Conservation (phyloP, 305 asterid genomes). For the Rubia balearica region DNA sequence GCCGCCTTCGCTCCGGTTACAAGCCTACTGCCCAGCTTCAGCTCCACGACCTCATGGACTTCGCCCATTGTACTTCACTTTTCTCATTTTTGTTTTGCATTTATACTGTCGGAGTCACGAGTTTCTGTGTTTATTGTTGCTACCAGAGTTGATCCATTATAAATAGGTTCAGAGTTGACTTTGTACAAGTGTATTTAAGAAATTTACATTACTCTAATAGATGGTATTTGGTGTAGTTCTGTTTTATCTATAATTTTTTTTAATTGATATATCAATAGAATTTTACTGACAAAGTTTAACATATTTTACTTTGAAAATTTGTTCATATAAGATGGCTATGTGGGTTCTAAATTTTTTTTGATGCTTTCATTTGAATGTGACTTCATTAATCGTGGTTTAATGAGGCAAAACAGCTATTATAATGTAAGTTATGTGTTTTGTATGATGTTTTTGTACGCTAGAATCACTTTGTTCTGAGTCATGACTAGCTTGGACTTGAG, state of each 20-base stretch:
- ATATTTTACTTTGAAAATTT: neutral
- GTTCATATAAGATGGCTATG: neutral
- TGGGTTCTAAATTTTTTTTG: neutral
- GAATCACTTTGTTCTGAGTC: neutral
- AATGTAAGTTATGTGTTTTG: neutral
- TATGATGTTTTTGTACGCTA: neutral
- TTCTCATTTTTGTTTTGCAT: neutral
- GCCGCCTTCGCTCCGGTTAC: slow-evolving; percentile 75
- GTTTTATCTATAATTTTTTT: too few species aligned
- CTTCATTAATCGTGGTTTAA: neutral
- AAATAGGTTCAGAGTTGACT: too few species aligned
- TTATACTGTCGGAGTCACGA: neutral
- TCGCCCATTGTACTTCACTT: slow-evolving; percentile 44
- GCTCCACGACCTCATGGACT: slow-evolving; percentile 47
- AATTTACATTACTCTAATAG: too few species aligned
- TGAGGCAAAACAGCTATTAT: neutral
- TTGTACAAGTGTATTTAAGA: neutral
- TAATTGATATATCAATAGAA: neutral
- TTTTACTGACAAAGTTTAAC: neutral
- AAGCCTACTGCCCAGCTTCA: slow-evolving; percentile 48
- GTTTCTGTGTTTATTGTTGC: neutral
- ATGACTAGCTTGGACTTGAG: neutral
- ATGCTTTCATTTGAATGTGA: neutral
- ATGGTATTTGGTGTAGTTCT: too few species aligned
- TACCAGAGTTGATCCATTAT: neutral